phyloP scores from a whole-genome alignment of 495 filamentous ascomycete species.

The Xylaria curta region DNA sequence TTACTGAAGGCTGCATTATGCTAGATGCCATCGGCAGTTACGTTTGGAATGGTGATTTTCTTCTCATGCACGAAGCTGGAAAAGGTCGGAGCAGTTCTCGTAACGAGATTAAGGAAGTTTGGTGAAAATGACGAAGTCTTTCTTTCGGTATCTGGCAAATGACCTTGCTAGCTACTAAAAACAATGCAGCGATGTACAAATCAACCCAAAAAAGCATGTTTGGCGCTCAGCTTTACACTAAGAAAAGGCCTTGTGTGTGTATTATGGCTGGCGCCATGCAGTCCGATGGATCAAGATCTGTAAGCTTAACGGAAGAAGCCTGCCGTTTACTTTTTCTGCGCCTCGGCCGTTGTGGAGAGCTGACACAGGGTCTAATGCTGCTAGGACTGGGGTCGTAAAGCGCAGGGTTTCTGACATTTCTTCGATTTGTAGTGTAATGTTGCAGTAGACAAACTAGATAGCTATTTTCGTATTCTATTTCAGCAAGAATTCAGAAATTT shows the following conservation, averaged over 20 bases:
- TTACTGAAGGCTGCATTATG: constrained; percentile 10
- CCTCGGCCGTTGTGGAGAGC: neutral
- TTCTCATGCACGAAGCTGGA: neutral
- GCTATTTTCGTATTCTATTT: neutral
- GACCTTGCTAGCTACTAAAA: neutral
- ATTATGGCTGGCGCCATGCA: neutral
- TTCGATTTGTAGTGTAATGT: neutral
- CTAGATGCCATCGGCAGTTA: neutral
- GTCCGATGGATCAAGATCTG: neutral
- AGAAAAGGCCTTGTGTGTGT: constrained; percentile 10
- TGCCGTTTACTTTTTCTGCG: neutral
- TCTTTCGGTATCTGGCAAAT: neutral
- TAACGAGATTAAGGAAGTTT: neutral
- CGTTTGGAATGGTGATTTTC: neutral
- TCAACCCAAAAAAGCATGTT: neutral
- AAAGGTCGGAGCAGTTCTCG: neutral
- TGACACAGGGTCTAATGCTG: neutral
- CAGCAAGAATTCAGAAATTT: neutral
- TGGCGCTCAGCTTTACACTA: constrained; percentile 1
- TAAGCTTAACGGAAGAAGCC: neutral
- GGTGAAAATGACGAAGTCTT: neutral
- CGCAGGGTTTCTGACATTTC: neutral
- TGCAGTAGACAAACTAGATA: neutral
- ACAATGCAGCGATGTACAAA: constrained; percentile 1
- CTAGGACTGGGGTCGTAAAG: neutral